phyloP scores from a whole-genome alignment of 164 flowering plant species.

The Stephania yunnanensis region DNA sequence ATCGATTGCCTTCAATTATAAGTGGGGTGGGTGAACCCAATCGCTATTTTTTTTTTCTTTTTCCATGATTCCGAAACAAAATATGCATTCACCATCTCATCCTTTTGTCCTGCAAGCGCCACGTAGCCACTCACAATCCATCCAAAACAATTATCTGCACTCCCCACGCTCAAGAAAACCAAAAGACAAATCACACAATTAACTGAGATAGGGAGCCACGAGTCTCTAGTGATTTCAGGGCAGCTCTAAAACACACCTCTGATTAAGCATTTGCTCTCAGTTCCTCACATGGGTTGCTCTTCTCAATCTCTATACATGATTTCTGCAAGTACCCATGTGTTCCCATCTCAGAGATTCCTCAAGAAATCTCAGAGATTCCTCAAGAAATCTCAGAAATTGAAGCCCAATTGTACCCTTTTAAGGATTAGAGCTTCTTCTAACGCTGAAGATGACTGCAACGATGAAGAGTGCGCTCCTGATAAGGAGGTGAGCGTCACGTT shows the following conservation, averaged over 20 bases:
- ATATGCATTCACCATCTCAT: neutral
- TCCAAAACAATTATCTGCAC: constrained; percentile 14
- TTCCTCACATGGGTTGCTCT: constrained; percentile 32
- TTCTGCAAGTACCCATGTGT: constrained; percentile 32
- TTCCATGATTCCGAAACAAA: no score
- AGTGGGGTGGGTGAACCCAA: no score
- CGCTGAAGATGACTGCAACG: constrained; percentile 62
- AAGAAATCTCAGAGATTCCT: constrained; percentile 12
- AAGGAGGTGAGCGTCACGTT: constrained; percentile 56
- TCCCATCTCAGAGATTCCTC: constrained; percentile 24
- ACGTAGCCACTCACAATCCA: constrained; percentile 25
- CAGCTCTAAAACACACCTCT: neutral
- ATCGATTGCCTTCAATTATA: no score
- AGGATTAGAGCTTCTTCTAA: constrained; percentile 53
- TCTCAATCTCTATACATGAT: constrained; percentile 31
- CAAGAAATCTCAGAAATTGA: constrained; percentile 14
- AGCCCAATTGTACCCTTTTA: constrained; percentile 14
- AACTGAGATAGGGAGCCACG: neutral
- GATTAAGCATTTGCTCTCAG: neutral
- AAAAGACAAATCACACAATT: neutral
- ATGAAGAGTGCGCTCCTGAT: constrained; percentile 94
- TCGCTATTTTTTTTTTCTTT: no score
- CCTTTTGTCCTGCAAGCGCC: neutral
- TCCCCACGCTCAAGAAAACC: neutral
- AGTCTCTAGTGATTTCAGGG: neutral